These are phyloP conservation scores for Fusarium abutilonis DNA, from an alignment of 2,329 filamentous ascomycete genomes.

Conservation along the genomic window DNA sequence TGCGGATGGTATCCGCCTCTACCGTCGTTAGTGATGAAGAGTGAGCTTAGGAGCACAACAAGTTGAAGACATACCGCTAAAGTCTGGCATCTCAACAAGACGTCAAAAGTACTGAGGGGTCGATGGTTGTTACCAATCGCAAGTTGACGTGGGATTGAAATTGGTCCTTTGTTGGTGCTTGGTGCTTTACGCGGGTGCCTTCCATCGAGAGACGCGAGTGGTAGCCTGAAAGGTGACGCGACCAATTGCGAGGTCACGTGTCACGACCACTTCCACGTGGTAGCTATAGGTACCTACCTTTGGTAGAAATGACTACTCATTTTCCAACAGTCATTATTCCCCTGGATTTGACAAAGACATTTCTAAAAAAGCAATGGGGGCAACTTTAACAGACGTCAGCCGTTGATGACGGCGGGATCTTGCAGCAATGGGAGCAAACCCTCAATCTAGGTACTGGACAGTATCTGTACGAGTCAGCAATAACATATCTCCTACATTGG, in stretches of 20 bases:
- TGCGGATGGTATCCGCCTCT: constrained; percentile 87
- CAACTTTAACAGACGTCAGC: constrained; percentile 8
- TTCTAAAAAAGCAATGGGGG: not conserved
- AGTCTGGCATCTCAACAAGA: constrained; percentile 44
- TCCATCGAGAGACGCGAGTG: constrained; percentile 21
- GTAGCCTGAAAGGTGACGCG: constrained; percentile 41
- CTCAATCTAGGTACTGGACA: not conserved
- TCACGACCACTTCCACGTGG: not conserved
- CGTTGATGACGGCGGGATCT: constrained; percentile 26
- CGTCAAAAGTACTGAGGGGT: not conserved
- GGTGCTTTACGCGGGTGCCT: constrained; percentile 35
- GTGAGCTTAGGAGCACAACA: no score
- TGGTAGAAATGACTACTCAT: constrained; percentile 30
- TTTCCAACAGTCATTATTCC: constrained; percentile 24
- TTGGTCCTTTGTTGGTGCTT: not conserved
- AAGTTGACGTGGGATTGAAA: constrained; percentile 7
- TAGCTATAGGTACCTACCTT: not conserved
- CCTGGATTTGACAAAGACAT: constrained; percentile 1
- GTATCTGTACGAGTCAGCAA: constrained; percentile 4
- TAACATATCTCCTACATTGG: not conserved
- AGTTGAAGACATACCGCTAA: constrained; percentile 40
- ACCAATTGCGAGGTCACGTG: constrained; percentile 47
- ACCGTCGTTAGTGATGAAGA: constrained; percentile 22
- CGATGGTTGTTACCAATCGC: not conserved
- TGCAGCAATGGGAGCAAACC: constrained; percentile 17